A percentile compares a stretch with the other conserved stretches of the same genome.
These are phyloP conservation scores for Diatrype stigma DNA, from an alignment of 2,329 filamentous ascomycete species.

Conservation along the genomic window DNA sequence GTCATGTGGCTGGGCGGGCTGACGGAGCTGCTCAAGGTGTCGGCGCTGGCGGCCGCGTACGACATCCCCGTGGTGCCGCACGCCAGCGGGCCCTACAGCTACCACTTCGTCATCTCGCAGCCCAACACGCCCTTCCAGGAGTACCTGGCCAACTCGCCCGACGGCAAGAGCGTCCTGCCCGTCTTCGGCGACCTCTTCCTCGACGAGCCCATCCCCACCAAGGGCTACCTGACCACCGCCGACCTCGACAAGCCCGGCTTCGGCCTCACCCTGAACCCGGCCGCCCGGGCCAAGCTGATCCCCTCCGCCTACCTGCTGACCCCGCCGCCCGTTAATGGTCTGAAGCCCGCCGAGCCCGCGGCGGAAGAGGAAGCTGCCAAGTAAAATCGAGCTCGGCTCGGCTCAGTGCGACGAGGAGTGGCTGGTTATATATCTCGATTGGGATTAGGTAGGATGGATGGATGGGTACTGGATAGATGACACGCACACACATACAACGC, in stretches of 20 bases:
- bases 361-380: conserved; percentile 3
- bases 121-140: conserved; percentile 93
- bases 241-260: conserved; percentile 88
- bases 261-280: conserved; percentile 80
- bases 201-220: conserved; percentile 82
- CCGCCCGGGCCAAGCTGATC: conserved; percentile 66
- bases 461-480: too few relatives aligned
- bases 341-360: conserved; percentile 27
- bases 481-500: too few relatives aligned
- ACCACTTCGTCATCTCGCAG: conserved; percentile 93
- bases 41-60: conserved; percentile 85
- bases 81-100: conserved; percentile 88
- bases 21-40: conserved; percentile 86
- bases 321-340: conserved; percentile 52
- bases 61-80: conserved; percentile 95
- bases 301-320: conserved; percentile 70
- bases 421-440: too few relatives aligned
- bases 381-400: too few relatives aligned
- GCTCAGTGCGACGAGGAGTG: too few relatives aligned
- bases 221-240: conserved; percentile 75
- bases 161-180: conserved; percentile 83
- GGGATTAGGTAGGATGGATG: too few relatives aligned
- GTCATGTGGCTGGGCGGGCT: conserved; percentile 96
- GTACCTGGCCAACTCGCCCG: conserved; percentile 88
- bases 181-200: conserved; percentile 89